Conservation (phyloP, 805 yeast genomes). For the Zygosaccharomyces pseudorouxii region DNA sequence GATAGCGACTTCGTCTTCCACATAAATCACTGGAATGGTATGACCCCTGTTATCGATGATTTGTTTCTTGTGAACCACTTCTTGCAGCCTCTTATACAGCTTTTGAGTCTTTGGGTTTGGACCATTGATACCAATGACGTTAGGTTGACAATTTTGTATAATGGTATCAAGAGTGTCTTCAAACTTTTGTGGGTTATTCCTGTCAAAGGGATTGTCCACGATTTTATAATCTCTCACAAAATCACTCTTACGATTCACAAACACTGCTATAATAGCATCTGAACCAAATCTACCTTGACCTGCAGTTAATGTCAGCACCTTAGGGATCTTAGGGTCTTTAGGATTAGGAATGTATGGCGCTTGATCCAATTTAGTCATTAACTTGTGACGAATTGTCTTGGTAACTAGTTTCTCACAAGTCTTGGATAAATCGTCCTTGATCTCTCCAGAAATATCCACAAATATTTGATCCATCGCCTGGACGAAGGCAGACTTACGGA, state of each 20-base stretch:
- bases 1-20: slow-evolving; percentile 89
- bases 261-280: slow-evolving; percentile 82
- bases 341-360: slow-evolving; percentile 88
- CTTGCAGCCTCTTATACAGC: slow-evolving; percentile 51
- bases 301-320: slow-evolving; percentile 72
- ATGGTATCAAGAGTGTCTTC: slow-evolving; percentile 55
- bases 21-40: slow-evolving; percentile 68
- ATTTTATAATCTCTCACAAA: slow-evolving; percentile 73
- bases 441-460: slow-evolving; percentile 62
- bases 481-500: slow-evolving; percentile 62
- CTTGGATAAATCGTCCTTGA: slow-evolving; percentile 76
- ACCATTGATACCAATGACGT: slow-evolving; percentile 87
- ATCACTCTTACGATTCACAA: slow-evolving; percentile 75
- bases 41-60: slow-evolving; percentile 54
- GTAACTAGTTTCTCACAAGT: slow-evolving; percentile 70
- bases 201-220: slow-evolving; percentile 58
- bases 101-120: slow-evolving; percentile 68
- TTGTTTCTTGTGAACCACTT: slow-evolving; percentile 52
- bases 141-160: slow-evolving; percentile 68
- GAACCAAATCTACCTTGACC: slow-evolving; percentile 79
- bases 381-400: slow-evolving; percentile 62
- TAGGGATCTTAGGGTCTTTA: slow-evolving; percentile 78
- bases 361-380: slow-evolving; percentile 74
- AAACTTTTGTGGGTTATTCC: slow-evolving; percentile 53
- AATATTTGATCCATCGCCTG: slow-evolving; percentile 64